Percentiles rank a stretch among this genome's conserved stretches.
Evolutionary conservation across 1,284 basidiomycete genomes (phyloP).

Genomic region (Pascua sp.): DNA sequence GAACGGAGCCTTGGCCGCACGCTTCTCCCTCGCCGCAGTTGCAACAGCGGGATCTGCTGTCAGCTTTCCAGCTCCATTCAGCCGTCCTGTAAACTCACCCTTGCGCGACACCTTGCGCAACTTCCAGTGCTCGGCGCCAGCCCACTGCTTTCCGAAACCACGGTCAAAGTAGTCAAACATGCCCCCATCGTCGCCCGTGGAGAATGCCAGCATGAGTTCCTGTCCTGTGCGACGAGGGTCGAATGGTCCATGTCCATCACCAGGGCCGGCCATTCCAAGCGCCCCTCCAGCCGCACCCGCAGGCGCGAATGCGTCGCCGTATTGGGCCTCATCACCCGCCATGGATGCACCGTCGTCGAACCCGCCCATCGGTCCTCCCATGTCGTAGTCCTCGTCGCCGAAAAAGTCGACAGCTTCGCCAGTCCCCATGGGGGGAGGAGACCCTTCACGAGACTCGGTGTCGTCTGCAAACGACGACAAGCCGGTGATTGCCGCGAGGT

Average conservation of each 20-base stretch:
- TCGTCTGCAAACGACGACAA: conserved; percentile 27
- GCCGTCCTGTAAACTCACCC: conserved; percentile 54
- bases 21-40: conserved; percentile 54
- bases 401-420: conserved; percentile 51
- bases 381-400: conserved; percentile 64
- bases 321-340: conserved; percentile 42
- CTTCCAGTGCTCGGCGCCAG: conserved; percentile 99
- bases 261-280: conserved; percentile 50
- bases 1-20: conserved; percentile 77
- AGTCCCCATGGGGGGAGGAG: background rate
- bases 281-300: conserved; percentile 24
- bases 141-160: conserved; percentile 89
- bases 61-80: too few relatives aligned
- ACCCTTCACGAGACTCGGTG: conserved; percentile 6
- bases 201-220: conserved; percentile 80
- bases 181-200: conserved; percentile 56
- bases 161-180: conserved; percentile 95
- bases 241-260: conserved; percentile 59
- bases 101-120: conserved; percentile 69
- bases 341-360: conserved; percentile 44
- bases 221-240: conserved; percentile 70
- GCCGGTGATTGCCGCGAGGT: conserved; percentile 45
- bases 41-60: conserved; percentile 47
- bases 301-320: conserved; percentile 43
- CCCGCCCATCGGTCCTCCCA: conserved; percentile 61